Percentiles rank a stretch among this genome's conserved stretches.
These are phyloP conservation scores for Yamadazyma trypodendri DNA, from an alignment of 1,139 yeast species.

Conservation along the genomic window DNA sequence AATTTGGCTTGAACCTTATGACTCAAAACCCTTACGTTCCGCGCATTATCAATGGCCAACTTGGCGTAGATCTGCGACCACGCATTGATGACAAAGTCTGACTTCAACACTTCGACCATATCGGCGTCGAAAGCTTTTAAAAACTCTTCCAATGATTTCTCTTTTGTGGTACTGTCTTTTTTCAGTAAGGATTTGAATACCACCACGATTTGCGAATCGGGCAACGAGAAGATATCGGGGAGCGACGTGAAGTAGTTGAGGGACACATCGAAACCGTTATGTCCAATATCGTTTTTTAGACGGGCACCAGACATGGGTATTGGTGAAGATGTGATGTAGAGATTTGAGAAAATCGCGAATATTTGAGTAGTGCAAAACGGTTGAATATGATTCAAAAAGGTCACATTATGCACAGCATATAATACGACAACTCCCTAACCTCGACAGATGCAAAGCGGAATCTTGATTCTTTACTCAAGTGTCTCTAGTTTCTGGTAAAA, in stretches of 20 bases:
- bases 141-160: slow-evolving; percentile 69
- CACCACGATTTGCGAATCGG: slow-evolving; percentile 58
- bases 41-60: slow-evolving; percentile 67
- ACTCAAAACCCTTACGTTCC: slow-evolving; percentile 56
- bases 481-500: slow-evolving; percentile 49
- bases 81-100: slow-evolving; percentile 54
- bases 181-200: slow-evolving; percentile 74
- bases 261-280: slow-evolving; percentile 65
- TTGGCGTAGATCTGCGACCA: slow-evolving; percentile 87
- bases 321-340: too few relatives aligned
- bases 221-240: slow-evolving; percentile 66
- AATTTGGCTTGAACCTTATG: slow-evolving; percentile 63
- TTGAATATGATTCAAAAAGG: too few relatives aligned
- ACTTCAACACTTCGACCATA: slow-evolving; percentile 20
- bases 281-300: slow-evolving; percentile 24
- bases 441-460: too few relatives aligned
- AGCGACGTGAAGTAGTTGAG: slow-evolving; percentile 74
- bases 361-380: too few relatives aligned
- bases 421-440: too few relatives aligned
- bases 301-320: neutral
- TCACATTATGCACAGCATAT: too few relatives aligned
- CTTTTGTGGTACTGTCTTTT: slow-evolving; percentile 80
- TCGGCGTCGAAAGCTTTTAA: slow-evolving; percentile 22
- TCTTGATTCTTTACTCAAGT: neutral
- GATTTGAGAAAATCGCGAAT: too few relatives aligned